phyloP scores from a whole-genome alignment of 805 yeast species.

The Kazachstania martiniae region DNA sequence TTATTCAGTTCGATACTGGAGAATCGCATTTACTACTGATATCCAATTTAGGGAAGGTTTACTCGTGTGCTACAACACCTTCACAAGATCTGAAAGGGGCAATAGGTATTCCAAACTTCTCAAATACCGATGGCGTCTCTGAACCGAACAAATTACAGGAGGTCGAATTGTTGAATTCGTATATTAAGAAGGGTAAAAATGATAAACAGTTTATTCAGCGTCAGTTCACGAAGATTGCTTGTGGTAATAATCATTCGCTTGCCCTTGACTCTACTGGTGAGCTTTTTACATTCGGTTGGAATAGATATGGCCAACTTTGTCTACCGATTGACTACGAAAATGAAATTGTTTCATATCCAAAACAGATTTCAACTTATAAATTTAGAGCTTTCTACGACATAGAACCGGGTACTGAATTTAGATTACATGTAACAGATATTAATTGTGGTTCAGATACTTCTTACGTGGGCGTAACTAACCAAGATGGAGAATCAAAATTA shows the following conservation, averaged over 20 bases:
- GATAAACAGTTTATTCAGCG: conserved; percentile 20
- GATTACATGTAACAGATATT: conserved; percentile 40
- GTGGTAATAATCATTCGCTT: conserved; percentile 66
- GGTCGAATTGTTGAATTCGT: conserved; percentile 22
- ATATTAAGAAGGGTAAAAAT: not conserved
- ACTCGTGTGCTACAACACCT: conserved; percentile 44
- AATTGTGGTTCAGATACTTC: conserved; percentile 66
- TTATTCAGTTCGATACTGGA: conserved; percentile 48
- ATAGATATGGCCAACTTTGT: conserved; percentile 78
- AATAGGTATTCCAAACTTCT: conserved; percentile 64
- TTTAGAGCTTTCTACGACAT: conserved; percentile 29
- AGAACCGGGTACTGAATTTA: conserved; percentile 4
- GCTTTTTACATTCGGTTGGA: conserved; percentile 81
- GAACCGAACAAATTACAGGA: conserved; percentile 39
- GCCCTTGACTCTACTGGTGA: conserved; percentile 58
- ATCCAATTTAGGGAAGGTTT: conserved; percentile 49
- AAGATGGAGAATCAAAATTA: conserved; percentile 11
- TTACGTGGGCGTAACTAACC: conserved; percentile 33
- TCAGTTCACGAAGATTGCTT: conserved; percentile 46
- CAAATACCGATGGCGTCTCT: conserved; percentile 55
- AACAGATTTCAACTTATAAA: conserved; percentile 30
- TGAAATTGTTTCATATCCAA: conserved; percentile 64
- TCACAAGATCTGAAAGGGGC: conserved; percentile 76
- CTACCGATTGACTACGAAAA: conserved; percentile 52
- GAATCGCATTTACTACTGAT: conserved; percentile 55